A percentile compares a stretch with the other conserved stretches of the same genome.
phyloP scores from a whole-genome alignment of 2,329 filamentous ascomycete genomes.

The Botrytis pseudocinerea region DNA sequence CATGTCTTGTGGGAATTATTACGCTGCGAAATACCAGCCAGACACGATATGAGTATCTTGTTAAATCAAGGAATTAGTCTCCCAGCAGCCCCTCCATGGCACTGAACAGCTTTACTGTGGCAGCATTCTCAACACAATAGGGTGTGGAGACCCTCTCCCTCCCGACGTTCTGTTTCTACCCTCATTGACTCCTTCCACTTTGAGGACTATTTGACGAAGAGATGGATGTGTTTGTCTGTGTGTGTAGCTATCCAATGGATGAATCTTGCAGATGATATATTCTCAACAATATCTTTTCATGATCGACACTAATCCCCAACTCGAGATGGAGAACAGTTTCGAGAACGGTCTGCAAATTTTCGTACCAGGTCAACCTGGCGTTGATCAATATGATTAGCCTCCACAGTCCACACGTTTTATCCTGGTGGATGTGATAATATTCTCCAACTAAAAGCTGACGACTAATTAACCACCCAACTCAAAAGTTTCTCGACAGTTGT shows the following conservation, averaged over 20 bases:
- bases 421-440: neutral
- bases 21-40: neutral
- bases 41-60: neutral
- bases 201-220: neutral
- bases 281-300: neutral
- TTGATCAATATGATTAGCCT: slow-evolving; percentile 14
- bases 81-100: neutral
- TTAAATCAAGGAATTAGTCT: neutral
- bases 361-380: slow-evolving; percentile 6
- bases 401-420: neutral
- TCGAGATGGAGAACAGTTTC: neutral
- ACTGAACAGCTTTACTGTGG: neutral
- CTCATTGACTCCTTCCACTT: neutral
- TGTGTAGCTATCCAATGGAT: neutral
- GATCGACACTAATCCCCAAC: neutral
- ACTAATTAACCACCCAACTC: neutral
- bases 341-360: slow-evolving; percentile 5
- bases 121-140: neutral
- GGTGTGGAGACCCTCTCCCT: neutral
- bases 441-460: neutral
- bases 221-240: neutral
- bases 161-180: neutral
- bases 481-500: neutral
- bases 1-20: neutral
- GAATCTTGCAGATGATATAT: neutral